These are phyloP conservation scores for Escovopsis sp. DNA, from an alignment of 2,329 filamentous ascomycete genomes.

Conservation along the genomic window DNA sequence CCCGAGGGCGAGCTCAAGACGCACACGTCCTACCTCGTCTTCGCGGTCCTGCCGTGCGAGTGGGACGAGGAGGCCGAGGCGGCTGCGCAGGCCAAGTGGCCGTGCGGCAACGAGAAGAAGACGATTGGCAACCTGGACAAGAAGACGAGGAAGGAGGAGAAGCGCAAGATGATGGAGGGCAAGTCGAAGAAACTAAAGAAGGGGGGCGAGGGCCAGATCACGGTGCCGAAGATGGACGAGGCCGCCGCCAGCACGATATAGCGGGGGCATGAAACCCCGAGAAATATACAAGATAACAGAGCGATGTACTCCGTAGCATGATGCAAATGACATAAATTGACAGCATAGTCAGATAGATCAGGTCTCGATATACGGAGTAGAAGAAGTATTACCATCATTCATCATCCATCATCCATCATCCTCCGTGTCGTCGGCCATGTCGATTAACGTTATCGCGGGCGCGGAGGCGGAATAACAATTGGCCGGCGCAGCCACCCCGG, in stretches of 20 bases:
- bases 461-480: conserved; percentile 7
- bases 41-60: conserved; percentile 73
- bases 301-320: too few relatives aligned
- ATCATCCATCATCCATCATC: too few relatives aligned
- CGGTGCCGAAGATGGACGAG: conserved; percentile 1
- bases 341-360: too few relatives aligned
- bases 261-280: too few relatives aligned
- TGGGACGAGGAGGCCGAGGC: conserved; percentile 78
- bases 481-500: conserved; percentile 1
- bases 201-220: conserved; percentile 5
- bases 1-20: conserved; percentile 84
- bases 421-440: background rate
- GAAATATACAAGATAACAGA: too few relatives aligned
- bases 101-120: conserved; percentile 37
- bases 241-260: background rate
- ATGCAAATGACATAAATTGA: too few relatives aligned
- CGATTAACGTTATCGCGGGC: background rate
- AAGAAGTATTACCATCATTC: too few relatives aligned
- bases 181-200: conserved; percentile 22
- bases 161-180: conserved; percentile 33
- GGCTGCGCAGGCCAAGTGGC: conserved; percentile 48
- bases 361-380: background rate
- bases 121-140: conserved; percentile 40
- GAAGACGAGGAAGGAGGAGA: conserved; percentile 40
- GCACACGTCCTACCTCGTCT: conserved; percentile 93